These are phyloP conservation scores for Calonectria pseudoturangicola DNA, from an alignment of 2,329 filamentous ascomycete species.

Conservation along the genomic window DNA sequence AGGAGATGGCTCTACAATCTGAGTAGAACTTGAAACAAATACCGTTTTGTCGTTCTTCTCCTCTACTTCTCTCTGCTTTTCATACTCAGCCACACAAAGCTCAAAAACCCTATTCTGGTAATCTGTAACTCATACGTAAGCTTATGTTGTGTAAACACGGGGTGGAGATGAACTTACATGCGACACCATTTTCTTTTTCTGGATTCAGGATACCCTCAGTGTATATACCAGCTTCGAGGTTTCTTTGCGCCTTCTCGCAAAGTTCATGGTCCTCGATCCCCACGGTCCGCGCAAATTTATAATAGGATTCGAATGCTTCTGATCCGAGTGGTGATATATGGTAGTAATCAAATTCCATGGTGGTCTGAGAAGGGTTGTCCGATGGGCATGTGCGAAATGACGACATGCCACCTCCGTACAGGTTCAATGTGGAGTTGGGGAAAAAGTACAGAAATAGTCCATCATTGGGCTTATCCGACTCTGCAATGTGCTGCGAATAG, in stretches of 20 bases:
- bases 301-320: constrained; percentile 74
- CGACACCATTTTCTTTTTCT: constrained; percentile 72
- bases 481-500: constrained; percentile 74
- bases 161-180: constrained; percentile 37
- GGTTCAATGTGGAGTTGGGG: constrained; percentile 72
- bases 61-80: constrained; percentile 15
- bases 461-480: constrained; percentile 70
- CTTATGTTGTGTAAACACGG: not conserved
- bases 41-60: rapidly evolving
- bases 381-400: constrained; percentile 73
- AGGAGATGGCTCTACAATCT: not conserved
- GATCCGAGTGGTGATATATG: constrained; percentile 65
- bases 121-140: constrained; percentile 25
- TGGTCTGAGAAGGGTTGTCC: constrained; percentile 66
- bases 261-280: constrained; percentile 74
- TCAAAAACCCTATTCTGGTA: constrained; percentile 44
- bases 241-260: constrained; percentile 73
- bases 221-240: constrained; percentile 72
- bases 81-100: constrained; percentile 40
- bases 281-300: constrained; percentile 73
- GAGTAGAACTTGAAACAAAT: not conserved
- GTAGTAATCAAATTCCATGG: constrained; percentile 77
- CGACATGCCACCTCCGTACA: constrained; percentile 75
- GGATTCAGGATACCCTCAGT: constrained; percentile 73
- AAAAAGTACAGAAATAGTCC: constrained; percentile 76